phyloP scores from a whole-genome alignment of 2,329 filamentous ascomycete genomes.

The Colletotrichum phormii region DNA sequence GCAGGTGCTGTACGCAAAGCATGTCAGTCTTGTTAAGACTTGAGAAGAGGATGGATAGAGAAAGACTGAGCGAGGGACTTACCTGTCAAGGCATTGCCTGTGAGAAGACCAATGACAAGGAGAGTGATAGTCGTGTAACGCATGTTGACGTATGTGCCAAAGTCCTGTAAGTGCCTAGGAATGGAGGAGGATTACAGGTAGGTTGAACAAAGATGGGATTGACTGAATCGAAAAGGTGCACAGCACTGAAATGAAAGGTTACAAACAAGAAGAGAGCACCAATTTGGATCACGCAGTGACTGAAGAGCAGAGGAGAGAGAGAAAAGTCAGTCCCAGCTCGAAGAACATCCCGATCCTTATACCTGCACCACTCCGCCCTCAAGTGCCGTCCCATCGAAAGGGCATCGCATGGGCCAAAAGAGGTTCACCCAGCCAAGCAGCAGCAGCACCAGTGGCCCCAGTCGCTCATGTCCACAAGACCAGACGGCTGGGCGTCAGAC shows the following conservation, averaged over 20 bases:
- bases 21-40: neutral
- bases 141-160: constrained; percentile 7
- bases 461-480: neutral
- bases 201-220: neutral
- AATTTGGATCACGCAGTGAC: neutral
- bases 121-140: constrained; percentile 20
- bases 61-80: neutral
- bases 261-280: neutral
- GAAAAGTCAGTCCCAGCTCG: neutral
- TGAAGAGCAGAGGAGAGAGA: neutral
- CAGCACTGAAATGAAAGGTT: neutral
- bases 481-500: constrained; percentile 4
- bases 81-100: constrained; percentile 31
- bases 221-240: neutral
- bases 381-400: neutral
- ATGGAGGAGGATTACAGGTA: neutral
- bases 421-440: neutral
- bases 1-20: neutral
- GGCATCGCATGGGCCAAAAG: neutral
- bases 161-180: neutral
- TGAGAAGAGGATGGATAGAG: neutral
- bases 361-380: neutral
- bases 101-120: constrained; percentile 22
- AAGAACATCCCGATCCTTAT: neutral
- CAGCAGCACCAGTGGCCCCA: too few relatives aligned